Evolutionary conservation across 495 filamentous ascomycete genomes (phyloP).

Genomic region (Penicillium egyptiacum): DNA sequence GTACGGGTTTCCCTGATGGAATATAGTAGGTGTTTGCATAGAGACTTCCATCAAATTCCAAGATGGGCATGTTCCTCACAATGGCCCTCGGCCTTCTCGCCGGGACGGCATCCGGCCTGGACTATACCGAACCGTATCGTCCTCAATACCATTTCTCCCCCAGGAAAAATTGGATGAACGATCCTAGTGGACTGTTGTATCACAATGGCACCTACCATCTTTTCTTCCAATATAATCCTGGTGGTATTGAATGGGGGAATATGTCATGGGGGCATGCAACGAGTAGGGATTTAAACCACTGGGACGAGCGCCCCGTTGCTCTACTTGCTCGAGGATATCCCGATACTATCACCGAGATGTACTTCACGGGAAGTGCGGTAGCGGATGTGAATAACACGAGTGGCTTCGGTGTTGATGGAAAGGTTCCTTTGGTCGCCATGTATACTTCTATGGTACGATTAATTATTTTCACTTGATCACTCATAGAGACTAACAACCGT

Average conservation of each 20-base stretch:
- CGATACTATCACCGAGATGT: conserved; percentile 45
- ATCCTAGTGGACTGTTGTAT: conserved; percentile 57
- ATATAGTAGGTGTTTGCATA: neutral
- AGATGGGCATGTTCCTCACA: neutral
- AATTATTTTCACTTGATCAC: neutral
- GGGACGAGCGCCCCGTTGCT: conserved; percentile 39
- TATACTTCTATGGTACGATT: conserved; percentile 49
- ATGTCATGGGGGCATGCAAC: conserved; percentile 48
- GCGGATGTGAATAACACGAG: conserved; percentile 58
- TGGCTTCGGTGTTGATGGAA: conserved; percentile 52
- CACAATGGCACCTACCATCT: conserved; percentile 39
- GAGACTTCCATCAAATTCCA: neutral
- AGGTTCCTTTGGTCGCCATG: conserved; percentile 54
- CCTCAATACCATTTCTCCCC: conserved; percentile 55
- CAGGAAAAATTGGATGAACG: conserved; percentile 56
- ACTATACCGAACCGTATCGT: conserved; percentile 47
- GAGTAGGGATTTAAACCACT: conserved; percentile 41
- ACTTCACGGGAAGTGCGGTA: conserved; percentile 55
- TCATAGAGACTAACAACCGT: neutral
- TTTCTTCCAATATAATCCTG: conserved; percentile 45
- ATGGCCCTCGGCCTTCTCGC: conserved; percentile 1
- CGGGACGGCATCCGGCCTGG: neutral
- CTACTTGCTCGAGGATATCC: conserved; percentile 44
- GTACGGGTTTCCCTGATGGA: neutral
- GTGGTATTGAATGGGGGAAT: conserved; percentile 32